phyloP scores from a whole-genome alignment of 2,329 filamentous ascomycete species.

The Aspergillus fijiensis region DNA sequence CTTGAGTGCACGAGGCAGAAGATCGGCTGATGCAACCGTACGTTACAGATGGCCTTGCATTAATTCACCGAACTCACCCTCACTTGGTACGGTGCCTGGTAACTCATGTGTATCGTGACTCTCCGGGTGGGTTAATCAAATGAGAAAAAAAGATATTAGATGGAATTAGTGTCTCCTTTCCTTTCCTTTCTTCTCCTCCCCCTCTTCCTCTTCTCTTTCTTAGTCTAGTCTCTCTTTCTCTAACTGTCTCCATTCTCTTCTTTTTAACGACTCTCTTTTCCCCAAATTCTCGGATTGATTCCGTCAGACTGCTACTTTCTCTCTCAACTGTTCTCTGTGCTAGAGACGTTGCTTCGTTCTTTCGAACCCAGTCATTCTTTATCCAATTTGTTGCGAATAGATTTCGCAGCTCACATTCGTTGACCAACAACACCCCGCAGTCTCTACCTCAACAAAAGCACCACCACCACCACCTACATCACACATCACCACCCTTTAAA shows the following conservation, averaged over 20 bases:
- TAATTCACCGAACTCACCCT: too few species aligned
- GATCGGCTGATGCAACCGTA: not conserved
- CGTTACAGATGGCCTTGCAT: too few species aligned
- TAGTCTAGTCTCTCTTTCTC: constrained; percentile 10
- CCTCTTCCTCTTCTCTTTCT: constrained; percentile 8
- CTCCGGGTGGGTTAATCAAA: not conserved
- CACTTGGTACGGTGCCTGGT: constrained; percentile 3
- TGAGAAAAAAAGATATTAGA: constrained; percentile 1
- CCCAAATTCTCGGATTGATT: not conserved
- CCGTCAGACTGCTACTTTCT: constrained; percentile 11
- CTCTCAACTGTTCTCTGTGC: constrained; percentile 6
- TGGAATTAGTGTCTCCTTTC: constrained; percentile 6
- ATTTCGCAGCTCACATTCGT: constrained; percentile 32
- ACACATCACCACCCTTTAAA: not conserved
- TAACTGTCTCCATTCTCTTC: not conserved
- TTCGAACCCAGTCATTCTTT: constrained; percentile 20
- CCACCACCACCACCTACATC: not conserved
- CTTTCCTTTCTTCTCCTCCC: constrained; percentile 16
- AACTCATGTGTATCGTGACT: not conserved
- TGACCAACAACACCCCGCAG: constrained; percentile 12
- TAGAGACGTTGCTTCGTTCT: constrained; percentile 11
- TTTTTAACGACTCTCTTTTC: constrained; percentile 5
- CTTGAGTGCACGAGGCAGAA: not conserved
- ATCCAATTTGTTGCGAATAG: constrained; percentile 32
- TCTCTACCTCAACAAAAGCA: constrained; percentile 8